Conservation (phyloP, 208 protist genomes). For the Trypanosoma caninum region DNA sequence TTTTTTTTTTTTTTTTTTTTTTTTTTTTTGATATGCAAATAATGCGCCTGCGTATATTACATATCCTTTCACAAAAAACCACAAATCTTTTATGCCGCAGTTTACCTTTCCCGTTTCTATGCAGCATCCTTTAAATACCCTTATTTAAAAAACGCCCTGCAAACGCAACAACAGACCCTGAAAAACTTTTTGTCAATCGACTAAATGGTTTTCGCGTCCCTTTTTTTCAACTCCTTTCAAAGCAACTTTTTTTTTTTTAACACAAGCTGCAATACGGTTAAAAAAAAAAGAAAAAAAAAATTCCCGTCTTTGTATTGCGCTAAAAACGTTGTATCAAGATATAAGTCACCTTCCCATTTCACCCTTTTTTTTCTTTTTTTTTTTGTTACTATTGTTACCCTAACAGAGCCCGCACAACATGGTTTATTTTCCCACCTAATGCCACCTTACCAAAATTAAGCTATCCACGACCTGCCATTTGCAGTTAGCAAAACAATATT, state of each 20-base stretch:
- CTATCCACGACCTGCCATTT: too few relatives aligned
- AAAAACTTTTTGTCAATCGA: slow-evolving; percentile 70
- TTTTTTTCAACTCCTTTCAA: slow-evolving; percentile 37
- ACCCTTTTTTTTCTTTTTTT: not conserved
- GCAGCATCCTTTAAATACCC: slow-evolving; percentile 61
- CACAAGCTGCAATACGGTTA: slow-evolving; percentile 73
- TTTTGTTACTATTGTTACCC: not conserved
- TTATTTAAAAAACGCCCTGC: slow-evolving; percentile 76
- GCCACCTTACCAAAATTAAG: too few relatives aligned
- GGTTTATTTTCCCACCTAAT: too few relatives aligned
- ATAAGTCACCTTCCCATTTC: not conserved
- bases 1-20: too few relatives aligned
- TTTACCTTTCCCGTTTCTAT: slow-evolving; percentile 26
- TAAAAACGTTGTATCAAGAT: slow-evolving; percentile 7
- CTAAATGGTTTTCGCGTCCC: slow-evolving; percentile 73
- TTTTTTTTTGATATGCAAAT: too few relatives aligned
- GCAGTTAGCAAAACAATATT: too few relatives aligned
- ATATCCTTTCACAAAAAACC: slow-evolving; percentile 29
- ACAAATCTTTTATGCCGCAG: slow-evolving; percentile 18
- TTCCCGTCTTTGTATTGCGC: slow-evolving; percentile 2
- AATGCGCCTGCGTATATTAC: slow-evolving; percentile 43
- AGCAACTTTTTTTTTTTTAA: slow-evolving; percentile 48
- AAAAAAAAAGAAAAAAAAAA: slow-evolving; percentile 63
- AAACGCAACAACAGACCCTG: slow-evolving; percentile 86
- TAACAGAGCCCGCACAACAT: not conserved